Conservation (phyloP, 306 rosid genomes). For the Casuarina cunninghamiana region DNA sequence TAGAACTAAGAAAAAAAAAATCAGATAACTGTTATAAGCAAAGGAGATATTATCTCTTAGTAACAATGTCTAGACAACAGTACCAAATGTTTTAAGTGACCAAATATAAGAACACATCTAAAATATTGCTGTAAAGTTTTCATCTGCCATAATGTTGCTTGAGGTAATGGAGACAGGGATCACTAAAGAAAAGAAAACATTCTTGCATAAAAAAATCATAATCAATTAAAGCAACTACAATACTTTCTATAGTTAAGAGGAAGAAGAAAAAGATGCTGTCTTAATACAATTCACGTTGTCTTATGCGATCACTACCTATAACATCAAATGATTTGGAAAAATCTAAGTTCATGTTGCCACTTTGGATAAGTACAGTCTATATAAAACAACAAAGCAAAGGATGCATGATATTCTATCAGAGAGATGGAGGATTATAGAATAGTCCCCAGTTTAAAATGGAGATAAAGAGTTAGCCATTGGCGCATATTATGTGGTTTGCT, state of each 20-base stretch:
- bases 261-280: too few relatives aligned
- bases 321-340: background rate
- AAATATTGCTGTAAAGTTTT: constrained; percentile 81
- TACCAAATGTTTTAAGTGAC: constrained; percentile 10
- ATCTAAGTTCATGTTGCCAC: background rate
- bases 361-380: background rate
- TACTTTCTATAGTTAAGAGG: too few relatives aligned
- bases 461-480: too few relatives aligned
- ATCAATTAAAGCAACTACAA: background rate
- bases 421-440: too few relatives aligned
- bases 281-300: too few relatives aligned
- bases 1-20: constrained; percentile 48
- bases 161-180: constrained; percentile 78
- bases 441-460: too few relatives aligned
- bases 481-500: background rate
- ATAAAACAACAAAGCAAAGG: background rate
- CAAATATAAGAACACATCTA: constrained; percentile 22
- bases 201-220: constrained; percentile 54
- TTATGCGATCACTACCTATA: too few relatives aligned
- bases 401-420: too few relatives aligned
- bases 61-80: background rate
- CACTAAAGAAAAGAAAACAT: constrained; percentile 78
- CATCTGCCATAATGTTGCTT: constrained; percentile 80
- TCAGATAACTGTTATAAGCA: constrained; percentile 69
- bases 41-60: background rate